A percentile compares a stretch with the other conserved stretches of the same genome.
Evolutionary conservation across 225 moss, liverwort and hornwort genomes (phyloP).

Genomic region (Polytrichum formosum): DNA sequence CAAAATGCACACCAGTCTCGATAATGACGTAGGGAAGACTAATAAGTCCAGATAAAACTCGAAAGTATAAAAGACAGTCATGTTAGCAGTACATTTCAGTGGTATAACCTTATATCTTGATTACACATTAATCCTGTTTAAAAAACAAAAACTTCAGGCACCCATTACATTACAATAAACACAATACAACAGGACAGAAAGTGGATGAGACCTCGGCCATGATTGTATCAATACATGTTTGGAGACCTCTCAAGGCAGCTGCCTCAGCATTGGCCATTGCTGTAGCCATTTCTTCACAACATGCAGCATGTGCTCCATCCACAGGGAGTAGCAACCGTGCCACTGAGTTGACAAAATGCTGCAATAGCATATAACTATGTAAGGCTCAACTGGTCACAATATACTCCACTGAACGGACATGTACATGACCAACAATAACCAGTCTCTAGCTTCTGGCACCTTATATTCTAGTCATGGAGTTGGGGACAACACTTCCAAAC

Average conservation of each 20-base stretch:
- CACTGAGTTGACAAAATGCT: slow-evolving; percentile 98
- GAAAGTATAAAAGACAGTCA: too few species aligned
- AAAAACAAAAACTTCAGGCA: background rate
- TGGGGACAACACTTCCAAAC: too few species aligned
- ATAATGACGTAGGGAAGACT: too few species aligned
- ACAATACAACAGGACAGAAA: slow-evolving; percentile 3
- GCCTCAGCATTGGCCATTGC: slow-evolving; percentile 96
- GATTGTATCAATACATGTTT: slow-evolving; percentile 96
- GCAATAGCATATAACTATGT: slow-evolving; percentile 11
- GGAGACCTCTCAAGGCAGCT: slow-evolving; percentile 95
- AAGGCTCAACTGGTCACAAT: background rate
- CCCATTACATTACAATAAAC: too few species aligned
- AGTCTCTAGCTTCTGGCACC: too few species aligned
- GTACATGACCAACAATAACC: too few species aligned
- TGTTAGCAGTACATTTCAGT: background rate
- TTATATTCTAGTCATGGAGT: too few species aligned
- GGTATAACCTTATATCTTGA: background rate
- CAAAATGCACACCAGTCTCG: background rate
- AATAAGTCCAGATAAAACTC: too few species aligned
- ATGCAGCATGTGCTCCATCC: slow-evolving; percentile 99
- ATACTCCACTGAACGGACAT: too few species aligned
- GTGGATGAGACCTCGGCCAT: slow-evolving; percentile 77
- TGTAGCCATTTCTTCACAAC: slow-evolving; percentile 99
- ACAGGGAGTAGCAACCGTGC: slow-evolving; percentile 86
- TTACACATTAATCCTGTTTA: background rate